These are phyloP conservation scores for Lactarius akahatsu DNA, from an alignment of 768 basidiomycete genomes.

Conservation along the genomic window DNA sequence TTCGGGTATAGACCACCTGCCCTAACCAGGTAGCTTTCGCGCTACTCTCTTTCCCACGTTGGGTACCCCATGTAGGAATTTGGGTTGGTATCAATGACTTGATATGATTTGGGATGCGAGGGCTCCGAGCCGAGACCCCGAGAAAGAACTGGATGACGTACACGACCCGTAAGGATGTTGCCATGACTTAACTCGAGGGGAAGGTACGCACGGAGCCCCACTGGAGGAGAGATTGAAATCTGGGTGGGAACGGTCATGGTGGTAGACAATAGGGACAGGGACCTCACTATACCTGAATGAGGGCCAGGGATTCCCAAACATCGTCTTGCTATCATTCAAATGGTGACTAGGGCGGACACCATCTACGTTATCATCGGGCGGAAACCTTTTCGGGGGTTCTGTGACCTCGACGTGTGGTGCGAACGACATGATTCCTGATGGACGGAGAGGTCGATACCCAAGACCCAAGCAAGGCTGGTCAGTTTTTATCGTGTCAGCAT, in stretches of 20 bases:
- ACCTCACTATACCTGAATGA: constrained; percentile 25
- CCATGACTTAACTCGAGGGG: too few relatives aligned
- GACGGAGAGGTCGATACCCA: background rate
- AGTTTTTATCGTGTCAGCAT: background rate
- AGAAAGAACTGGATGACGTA: constrained; percentile 13
- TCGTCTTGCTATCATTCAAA: constrained; percentile 17
- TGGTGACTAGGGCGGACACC: constrained; percentile 25
- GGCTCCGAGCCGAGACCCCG: background rate
- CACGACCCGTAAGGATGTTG: background rate
- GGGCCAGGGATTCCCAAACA: constrained; percentile 28
- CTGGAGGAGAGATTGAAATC: constrained; percentile 22
- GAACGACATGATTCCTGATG: constrained; percentile 1
- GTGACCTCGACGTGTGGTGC: constrained; percentile 24
- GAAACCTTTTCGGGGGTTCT: constrained; percentile 24
- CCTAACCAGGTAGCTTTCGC: constrained; percentile 29
- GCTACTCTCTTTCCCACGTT: constrained; percentile 14
- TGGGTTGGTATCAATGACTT: constrained; percentile 27
- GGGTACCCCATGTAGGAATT: constrained; percentile 20
- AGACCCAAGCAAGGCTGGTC: background rate
- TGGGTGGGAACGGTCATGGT: constrained; percentile 2
- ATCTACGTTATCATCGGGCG: constrained; percentile 6
- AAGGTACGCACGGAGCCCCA: constrained; percentile 24
- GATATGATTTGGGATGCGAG: constrained; percentile 20
- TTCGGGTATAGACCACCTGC: constrained; percentile 1
- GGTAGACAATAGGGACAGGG: background rate